These are phyloP conservation scores for Hyaloscypha finlandica DNA, from an alignment of 495 filamentous ascomycete species.

Conservation along the genomic window DNA sequence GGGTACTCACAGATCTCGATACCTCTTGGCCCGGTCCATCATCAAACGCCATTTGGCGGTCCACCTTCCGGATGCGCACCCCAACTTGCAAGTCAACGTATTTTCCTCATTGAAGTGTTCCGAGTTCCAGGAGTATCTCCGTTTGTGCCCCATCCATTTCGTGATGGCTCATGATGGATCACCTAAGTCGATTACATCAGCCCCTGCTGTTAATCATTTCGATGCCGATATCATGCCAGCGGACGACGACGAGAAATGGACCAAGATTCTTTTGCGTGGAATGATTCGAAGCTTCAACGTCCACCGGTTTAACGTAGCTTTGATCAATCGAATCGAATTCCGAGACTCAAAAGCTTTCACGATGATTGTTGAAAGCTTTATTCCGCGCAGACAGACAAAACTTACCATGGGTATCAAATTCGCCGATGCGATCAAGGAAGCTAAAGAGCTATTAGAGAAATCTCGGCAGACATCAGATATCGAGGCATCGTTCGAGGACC, in stretches of 20 bases:
- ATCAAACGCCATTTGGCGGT: slow-evolving; percentile 63
- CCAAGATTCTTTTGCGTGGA: slow-evolving; percentile 40
- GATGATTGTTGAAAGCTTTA: slow-evolving; percentile 47
- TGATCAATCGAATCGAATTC: slow-evolving; percentile 61
- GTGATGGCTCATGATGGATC: slow-evolving; percentile 70
- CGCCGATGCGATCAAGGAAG: slow-evolving; percentile 14
- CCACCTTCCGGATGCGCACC: slow-evolving; percentile 17
- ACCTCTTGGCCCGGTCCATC: slow-evolving; percentile 58
- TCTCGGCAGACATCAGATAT: background rate
- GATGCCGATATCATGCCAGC: background rate
- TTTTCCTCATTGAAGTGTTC: slow-evolving; percentile 48
- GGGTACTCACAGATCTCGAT: slow-evolving; percentile 44
- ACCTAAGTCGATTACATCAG: background rate
- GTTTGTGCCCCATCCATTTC: slow-evolving; percentile 56
- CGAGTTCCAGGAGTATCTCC: slow-evolving; percentile 56
- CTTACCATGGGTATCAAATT: slow-evolving; percentile 19
- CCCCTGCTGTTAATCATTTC: background rate
- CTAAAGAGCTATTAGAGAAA: slow-evolving; percentile 13
- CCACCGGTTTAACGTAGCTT: slow-evolving; percentile 56
- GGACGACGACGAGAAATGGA: background rate
- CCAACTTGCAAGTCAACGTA: slow-evolving; percentile 36
- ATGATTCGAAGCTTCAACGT: slow-evolving; percentile 51
- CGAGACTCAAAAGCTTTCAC: slow-evolving; percentile 60
- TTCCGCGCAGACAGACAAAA: slow-evolving; percentile 6
- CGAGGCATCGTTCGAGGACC: slow-evolving; percentile 3